A percentile compares a stretch with the other conserved stretches of the same genome.
phyloP scores from a whole-genome alignment of 73 alveolate species.

The Symbiodinium natans region DNA sequence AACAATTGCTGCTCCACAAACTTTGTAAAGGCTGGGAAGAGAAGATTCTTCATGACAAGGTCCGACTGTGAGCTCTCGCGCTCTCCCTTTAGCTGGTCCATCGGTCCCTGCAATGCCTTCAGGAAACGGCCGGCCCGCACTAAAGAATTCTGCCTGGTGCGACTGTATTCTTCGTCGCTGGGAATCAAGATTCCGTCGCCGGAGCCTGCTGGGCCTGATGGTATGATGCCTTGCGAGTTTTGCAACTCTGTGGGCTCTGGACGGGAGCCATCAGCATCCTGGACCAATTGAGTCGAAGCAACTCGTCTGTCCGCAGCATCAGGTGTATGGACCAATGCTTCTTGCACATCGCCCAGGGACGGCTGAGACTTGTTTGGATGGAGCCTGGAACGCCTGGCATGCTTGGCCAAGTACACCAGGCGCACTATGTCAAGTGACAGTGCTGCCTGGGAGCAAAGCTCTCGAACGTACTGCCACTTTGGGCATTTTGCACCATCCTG shows the following conservation, averaged over 20 bases:
- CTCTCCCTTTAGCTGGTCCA: background rate
- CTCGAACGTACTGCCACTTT: background rate
- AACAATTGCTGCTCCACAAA: slow-evolving; percentile 44
- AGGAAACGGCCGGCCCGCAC: slow-evolving; percentile 34
- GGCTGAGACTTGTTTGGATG: background rate
- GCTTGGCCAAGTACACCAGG: background rate
- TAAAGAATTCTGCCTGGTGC: background rate
- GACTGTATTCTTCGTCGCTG: background rate
- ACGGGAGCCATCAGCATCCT: background rate
- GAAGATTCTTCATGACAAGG: background rate
- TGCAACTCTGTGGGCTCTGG: background rate
- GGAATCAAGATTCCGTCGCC: background rate
- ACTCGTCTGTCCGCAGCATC: background rate
- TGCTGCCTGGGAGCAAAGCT: slow-evolving; percentile 7
- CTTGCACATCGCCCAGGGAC: background rate
- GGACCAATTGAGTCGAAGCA: background rate
- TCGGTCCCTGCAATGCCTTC: slow-evolving; percentile 56
- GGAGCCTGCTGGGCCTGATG: background rate
- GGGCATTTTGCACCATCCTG: no score
- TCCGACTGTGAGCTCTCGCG: background rate
- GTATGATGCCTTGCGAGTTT: background rate
- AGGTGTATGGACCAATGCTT: background rate
- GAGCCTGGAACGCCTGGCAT: background rate
- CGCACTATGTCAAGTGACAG: background rate
- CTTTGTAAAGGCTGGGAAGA: slow-evolving; percentile 34